These are phyloP conservation scores for Apostasia shenzhenica DNA, from an alignment of 106 monocot genomes.

Conservation along the genomic window DNA sequence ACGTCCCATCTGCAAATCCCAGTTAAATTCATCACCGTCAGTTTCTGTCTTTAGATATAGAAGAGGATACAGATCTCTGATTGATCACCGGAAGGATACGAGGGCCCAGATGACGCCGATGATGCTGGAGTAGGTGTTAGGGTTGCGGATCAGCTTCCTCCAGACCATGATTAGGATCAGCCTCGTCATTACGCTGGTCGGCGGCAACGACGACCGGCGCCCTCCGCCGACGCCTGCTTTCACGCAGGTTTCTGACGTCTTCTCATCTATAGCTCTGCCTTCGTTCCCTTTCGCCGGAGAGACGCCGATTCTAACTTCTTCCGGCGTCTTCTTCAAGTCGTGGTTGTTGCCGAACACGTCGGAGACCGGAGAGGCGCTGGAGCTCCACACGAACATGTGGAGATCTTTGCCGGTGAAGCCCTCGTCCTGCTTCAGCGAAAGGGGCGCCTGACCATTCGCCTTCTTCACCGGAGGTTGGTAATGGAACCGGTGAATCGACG, in stretches of 20 bases:
- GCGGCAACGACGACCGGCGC: constrained; percentile 30
- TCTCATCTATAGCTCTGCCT: background rate
- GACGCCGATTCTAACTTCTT: constrained; percentile 30
- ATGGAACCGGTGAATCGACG: background rate
- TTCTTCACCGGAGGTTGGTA: constrained; percentile 12
- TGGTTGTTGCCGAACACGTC: constrained; percentile 28
- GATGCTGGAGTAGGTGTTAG: constrained; percentile 68
- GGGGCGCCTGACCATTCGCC: constrained; percentile 29
- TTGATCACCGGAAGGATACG: constrained; percentile 39
- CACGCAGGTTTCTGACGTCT: constrained; percentile 1
- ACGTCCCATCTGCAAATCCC: constrained; percentile 42
- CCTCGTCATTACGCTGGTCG: constrained; percentile 69
- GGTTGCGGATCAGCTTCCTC: constrained; percentile 69
- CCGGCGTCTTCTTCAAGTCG: constrained; percentile 4
- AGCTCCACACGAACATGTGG: constrained; percentile 75
- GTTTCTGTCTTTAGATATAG: no score
- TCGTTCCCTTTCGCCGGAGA: constrained; percentile 31
- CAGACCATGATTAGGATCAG: constrained; percentile 70
- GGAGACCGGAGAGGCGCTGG: constrained; percentile 60
- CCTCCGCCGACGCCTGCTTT: constrained; percentile 6
- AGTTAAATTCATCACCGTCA: background rate
- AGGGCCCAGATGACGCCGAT: constrained; percentile 60
- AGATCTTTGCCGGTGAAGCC: constrained; percentile 30
- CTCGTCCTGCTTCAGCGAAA: constrained; percentile 11
- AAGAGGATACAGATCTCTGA: background rate